Evolutionary conservation across 495 filamentous ascomycete species (phyloP).

Genomic region (Podospora appendiculata): DNA sequence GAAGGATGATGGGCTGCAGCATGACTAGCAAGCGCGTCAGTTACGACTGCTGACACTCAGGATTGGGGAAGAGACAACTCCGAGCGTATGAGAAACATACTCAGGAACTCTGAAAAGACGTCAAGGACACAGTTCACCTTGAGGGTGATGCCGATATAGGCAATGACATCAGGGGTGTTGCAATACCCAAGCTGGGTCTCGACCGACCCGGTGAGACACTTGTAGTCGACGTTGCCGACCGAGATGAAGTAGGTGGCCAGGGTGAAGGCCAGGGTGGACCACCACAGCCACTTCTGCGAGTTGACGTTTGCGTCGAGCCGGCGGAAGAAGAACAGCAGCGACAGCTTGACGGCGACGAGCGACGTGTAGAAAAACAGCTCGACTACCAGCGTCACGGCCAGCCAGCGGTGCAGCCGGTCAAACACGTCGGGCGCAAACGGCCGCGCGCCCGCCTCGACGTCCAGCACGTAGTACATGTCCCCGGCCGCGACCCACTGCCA

Average conservation of each 20-base stretch:
- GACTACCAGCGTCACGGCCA: neutral
- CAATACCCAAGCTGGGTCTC: neutral
- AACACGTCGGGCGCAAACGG: neutral
- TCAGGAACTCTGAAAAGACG: constrained; percentile 21
- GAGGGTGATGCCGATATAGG: constrained; percentile 11
- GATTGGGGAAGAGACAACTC: neutral
- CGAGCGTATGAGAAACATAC: neutral
- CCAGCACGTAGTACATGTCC: constrained; percentile 2
- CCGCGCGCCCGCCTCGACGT: neutral
- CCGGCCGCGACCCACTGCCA: constrained; percentile 1
- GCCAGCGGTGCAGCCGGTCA: neutral
- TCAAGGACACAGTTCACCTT: constrained; percentile 17
- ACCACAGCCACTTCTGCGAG: constrained; percentile 9
- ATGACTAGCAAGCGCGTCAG: constrained; percentile 2
- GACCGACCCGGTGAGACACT: neutral
- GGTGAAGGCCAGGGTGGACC: constrained; percentile 9
- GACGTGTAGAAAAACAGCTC: constrained; percentile 18
- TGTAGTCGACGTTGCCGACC: neutral
- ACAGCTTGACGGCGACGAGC: constrained; percentile 19
- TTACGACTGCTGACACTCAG: neutral
- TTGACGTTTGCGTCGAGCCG: constrained; percentile 12
- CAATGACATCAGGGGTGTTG: neutral
- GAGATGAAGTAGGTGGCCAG: constrained; percentile 8
- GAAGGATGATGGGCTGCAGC: constrained; percentile 17
- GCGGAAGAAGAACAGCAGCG: constrained; percentile 24